These are phyloP conservation scores for Suhomyces coccinellae DNA, from an alignment of 1,139 yeast genomes.

Conservation along the genomic window DNA sequence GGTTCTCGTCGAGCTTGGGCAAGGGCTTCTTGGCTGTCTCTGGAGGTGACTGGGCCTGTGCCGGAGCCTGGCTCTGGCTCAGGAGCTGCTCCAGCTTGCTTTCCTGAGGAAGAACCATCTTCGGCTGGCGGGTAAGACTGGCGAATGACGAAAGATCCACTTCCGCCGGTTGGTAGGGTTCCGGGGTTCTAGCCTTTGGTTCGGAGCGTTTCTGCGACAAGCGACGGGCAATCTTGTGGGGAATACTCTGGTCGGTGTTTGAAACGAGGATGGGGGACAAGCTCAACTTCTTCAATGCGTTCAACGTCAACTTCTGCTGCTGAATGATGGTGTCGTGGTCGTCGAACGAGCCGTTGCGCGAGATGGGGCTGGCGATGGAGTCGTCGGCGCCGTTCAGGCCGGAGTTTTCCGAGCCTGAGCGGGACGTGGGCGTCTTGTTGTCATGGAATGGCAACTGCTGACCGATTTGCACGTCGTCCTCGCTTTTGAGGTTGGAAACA, in stretches of 20 bases:
- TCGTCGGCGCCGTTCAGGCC: constrained; percentile 6
- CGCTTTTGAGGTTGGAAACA: constrained; percentile 33
- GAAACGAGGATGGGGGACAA: constrained; percentile 41
- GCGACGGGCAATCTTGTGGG: constrained; percentile 15
- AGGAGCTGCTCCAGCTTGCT: constrained; percentile 1
- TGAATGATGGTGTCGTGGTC: constrained; percentile 42
- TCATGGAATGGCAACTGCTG: constrained; percentile 45
- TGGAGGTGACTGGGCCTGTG: background rate
- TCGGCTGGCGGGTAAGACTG: constrained; percentile 49
- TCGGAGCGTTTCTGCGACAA: constrained; percentile 16
- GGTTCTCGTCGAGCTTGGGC: constrained; percentile 13
- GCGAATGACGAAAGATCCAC: constrained; percentile 53
- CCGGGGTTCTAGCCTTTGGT: constrained; percentile 14
- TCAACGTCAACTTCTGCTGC: constrained; percentile 45
- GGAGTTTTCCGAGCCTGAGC: constrained; percentile 10
- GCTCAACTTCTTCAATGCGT: constrained; percentile 48
- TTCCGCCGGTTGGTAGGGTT: constrained; percentile 55
- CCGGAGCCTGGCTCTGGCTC: background rate
- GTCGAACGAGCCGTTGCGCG: constrained; percentile 15
- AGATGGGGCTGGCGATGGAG: constrained; percentile 4
- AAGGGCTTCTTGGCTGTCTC: constrained; percentile 6
- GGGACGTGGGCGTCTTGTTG: constrained; percentile 12
- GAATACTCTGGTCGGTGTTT: constrained; percentile 18
- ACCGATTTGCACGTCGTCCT: constrained; percentile 43
- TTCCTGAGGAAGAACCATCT: constrained; percentile 12